Conservation (phyloP, 2,329 filamentous ascomycete genomes). For the Rutstroemia sp. region DNA sequence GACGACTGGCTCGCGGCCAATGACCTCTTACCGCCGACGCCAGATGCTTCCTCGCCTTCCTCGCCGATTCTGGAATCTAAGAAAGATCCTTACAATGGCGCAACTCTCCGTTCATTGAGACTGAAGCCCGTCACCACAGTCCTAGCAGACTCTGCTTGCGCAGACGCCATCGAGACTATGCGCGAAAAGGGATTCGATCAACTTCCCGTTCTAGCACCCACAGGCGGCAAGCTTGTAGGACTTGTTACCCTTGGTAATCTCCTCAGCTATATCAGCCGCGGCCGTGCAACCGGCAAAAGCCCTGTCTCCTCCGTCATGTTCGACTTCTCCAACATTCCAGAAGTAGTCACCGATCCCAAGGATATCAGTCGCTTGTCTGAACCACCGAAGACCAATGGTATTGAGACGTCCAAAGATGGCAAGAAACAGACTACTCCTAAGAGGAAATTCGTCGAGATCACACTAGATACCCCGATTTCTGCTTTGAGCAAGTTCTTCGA, state of each 20-base stretch:
- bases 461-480: conserved; percentile 75
- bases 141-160: conserved; percentile 60
- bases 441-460: conserved; percentile 87
- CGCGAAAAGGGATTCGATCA: conserved; percentile 97
- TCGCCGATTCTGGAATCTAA: conserved; percentile 31
- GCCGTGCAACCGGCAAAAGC: conserved; percentile 66
- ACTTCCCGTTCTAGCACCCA: conserved; percentile 74
- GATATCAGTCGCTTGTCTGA: conserved; percentile 41
- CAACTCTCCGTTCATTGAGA: conserved; percentile 74
- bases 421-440: conserved; percentile 38
- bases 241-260: conserved; percentile 93
- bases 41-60: conserved; percentile 35
- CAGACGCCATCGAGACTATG: conserved; percentile 94
- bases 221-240: conserved; percentile 70
- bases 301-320: conserved; percentile 92
- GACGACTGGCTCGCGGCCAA: conserved; percentile 99
- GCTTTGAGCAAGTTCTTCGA: conserved; percentile 90
- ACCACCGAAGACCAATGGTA: conserved; percentile 27
- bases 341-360: conserved; percentile 83
- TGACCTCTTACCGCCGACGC: conserved; percentile 67
- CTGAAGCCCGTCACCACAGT: conserved; percentile 93
- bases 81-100: conserved; percentile 65
- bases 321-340: conserved; percentile 78
- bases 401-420: conserved; percentile 22
- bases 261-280: conserved; percentile 79